phyloP scores from a whole-genome alignment of 768 basidiomycete genomes.

The Lactarius akahatsu region DNA sequence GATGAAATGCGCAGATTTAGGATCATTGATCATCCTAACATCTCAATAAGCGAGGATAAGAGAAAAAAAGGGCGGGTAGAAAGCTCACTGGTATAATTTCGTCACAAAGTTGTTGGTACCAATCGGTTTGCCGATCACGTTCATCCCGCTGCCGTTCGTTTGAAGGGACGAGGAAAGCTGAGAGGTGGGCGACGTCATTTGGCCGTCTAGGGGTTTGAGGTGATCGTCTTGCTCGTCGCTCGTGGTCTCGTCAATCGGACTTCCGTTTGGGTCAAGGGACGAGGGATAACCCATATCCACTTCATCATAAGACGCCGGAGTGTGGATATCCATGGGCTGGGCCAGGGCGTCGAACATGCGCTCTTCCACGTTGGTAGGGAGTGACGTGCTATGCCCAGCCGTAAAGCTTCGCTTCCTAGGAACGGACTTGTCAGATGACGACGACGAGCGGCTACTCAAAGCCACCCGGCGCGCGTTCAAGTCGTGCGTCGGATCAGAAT shows the following conservation, averaged over 20 bases:
- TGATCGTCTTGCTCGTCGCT: conserved; percentile 41
- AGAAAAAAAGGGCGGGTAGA: conserved; percentile 13
- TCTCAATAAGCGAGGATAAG: neutral
- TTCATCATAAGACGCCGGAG: conserved; percentile 52
- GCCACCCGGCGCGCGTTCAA: conserved; percentile 40
- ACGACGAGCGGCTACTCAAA: conserved; percentile 40
- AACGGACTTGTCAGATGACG: conserved; percentile 57
- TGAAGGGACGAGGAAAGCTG: conserved; percentile 25
- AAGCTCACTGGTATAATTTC: conserved; percentile 78
- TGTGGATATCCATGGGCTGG: conserved; percentile 37
- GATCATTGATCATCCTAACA: conserved; percentile 79
- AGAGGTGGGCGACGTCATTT: conserved; percentile 24
- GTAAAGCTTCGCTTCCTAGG: conserved; percentile 70
- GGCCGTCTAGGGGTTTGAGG: conserved; percentile 36
- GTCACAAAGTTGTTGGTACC: conserved; percentile 80
- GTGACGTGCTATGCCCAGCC: conserved; percentile 38
- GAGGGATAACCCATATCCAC: conserved; percentile 47
- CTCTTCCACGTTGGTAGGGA: conserved; percentile 38
- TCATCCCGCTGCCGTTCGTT: conserved; percentile 41
- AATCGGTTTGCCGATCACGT: conserved; percentile 63
- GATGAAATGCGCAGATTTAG: conserved; percentile 77
- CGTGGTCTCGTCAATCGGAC: conserved; percentile 42
- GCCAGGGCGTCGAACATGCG: conserved; percentile 36
- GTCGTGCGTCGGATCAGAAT: conserved; percentile 33
- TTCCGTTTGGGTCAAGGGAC: conserved; percentile 51